Percentiles rank a stretch among this genome's conserved stretches.
phyloP scores from a whole-genome alignment of 768 basidiomycete genomes.

The Phlegmacium glaucopus region DNA sequence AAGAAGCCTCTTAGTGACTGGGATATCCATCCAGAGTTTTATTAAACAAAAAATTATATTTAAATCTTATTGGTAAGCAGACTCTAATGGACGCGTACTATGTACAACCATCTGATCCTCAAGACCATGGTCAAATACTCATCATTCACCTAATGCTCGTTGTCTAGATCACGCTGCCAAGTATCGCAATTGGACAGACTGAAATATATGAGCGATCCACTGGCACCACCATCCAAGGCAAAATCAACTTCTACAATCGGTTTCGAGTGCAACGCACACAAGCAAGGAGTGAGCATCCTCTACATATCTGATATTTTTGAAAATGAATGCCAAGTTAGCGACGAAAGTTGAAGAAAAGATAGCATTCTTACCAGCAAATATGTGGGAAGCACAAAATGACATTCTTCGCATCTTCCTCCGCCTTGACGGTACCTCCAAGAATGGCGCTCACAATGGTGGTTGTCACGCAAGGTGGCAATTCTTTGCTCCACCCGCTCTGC shows the following conservation, averaged over 20 bases:
- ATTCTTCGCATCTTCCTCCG: slow-evolving; percentile 44
- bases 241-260: slow-evolving; percentile 20
- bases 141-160: too few species aligned
- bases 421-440: slow-evolving; percentile 44
- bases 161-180: too few species aligned
- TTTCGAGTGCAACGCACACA: slow-evolving; percentile 39
- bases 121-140: too few species aligned
- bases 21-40: too few species aligned
- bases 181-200: too few species aligned
- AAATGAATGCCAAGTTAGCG: not conserved
- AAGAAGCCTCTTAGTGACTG: too few species aligned
- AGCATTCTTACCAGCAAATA: slow-evolving; percentile 47
- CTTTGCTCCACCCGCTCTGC: slow-evolving; percentile 29
- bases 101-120: too few species aligned
- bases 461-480: slow-evolving; percentile 36
- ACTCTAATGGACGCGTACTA: too few species aligned
- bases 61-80: too few species aligned
- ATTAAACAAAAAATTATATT: too few species aligned
- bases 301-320: slow-evolving; percentile 28
- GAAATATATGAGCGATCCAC: too few species aligned
- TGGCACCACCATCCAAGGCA: too few species aligned
- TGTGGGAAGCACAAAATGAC: slow-evolving; percentile 32
- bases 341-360: not conserved
- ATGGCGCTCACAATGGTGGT: slow-evolving; percentile 51
- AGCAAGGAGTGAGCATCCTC: slow-evolving; percentile 30